Evolutionary conservation across 2,329 filamentous ascomycete genomes (phyloP), one percentile per base, ranked within the genome.

Genomic region (Raffaelea deltoideospora): DNA sequence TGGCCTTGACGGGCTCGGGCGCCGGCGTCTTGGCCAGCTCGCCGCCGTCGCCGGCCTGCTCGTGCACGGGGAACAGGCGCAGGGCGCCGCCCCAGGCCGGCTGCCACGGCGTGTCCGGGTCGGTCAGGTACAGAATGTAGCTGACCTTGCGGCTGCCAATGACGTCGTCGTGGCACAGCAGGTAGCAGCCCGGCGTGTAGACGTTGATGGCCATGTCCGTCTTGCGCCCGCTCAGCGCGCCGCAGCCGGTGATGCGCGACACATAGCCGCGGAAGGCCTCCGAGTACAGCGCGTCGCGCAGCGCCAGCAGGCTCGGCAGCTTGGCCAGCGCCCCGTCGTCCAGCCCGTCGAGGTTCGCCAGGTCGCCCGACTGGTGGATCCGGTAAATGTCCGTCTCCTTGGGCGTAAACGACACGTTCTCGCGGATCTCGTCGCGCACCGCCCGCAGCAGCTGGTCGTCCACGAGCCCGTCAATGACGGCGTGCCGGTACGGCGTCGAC

Each of bases 311-410:
- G 11, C 84, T 93, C 0, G 90, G 90, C 13, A 98, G 65, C 53
- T 85, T 86, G 43, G 79, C 71, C 37, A 96, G 70, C 7, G 87
- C 86, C 8, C 78, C 76, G 53, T 92, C 79, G 43, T 93, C 84
- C 31, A 98, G 72, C 19, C 90, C 90, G 58, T 95, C 88, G 40
- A 98, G 75, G 59, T 98, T 98, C 33, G 90, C 90, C 24, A 98
- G 71, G 56, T 98, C 90, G 46, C 90, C 90, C 5, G 88, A 96
- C 64, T 98, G 90, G 68, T 95, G 87, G 53, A 98, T 96, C 61
- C 92, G 94, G 72, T 98, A 98, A 50, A 98, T 98, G 57, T 98
- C 90, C 33, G 90, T 98, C 60, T 98, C 90, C 59, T 98, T 98
- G 49, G 87, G 87, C 11, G 90, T 95, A 63, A 98, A 98, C 47